phyloP scores from a whole-genome alignment of 306 rosid genomes.

The Notholithocarpus densiflorus region DNA sequence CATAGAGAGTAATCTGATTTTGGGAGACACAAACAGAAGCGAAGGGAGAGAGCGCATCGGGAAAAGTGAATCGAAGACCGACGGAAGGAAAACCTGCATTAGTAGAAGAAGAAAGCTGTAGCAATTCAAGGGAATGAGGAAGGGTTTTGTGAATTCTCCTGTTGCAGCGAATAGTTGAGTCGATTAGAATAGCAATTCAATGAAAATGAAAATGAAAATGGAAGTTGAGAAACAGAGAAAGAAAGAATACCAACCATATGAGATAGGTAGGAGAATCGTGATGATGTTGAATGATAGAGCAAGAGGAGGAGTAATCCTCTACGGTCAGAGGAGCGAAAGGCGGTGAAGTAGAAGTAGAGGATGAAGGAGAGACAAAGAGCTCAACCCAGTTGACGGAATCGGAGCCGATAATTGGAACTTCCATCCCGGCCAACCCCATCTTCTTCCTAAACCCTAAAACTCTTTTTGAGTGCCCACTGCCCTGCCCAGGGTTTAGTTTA shows the following conservation, averaged over 20 bases:
- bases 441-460: slow-evolving; percentile 38
- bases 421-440: slow-evolving; percentile 69
- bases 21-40: slow-evolving; percentile 44
- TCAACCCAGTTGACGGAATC: slow-evolving; percentile 66
- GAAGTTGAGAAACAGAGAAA: slow-evolving; percentile 6
- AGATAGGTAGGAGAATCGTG: slow-evolving; percentile 44
- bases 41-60: slow-evolving; percentile 61
- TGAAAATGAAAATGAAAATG: background rate
- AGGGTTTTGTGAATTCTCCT: slow-evolving; percentile 79
- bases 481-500: slow-evolving; percentile 3
- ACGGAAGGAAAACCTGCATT: slow-evolving; percentile 50
- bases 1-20: slow-evolving; percentile 75
- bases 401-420: slow-evolving; percentile 71
- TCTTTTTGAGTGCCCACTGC: too few species aligned
- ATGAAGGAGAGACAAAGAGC: slow-evolving; percentile 51
- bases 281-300: slow-evolving; percentile 50
- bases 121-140: slow-evolving; percentile 59
- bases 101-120: slow-evolving; percentile 56
- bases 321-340: slow-evolving; percentile 32
- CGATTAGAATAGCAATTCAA: background rate
- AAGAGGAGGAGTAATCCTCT: slow-evolving; percentile 65
- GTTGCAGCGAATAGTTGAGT: background rate
- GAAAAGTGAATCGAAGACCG: slow-evolving; percentile 69
- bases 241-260: slow-evolving; percentile 46
- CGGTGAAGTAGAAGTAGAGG: slow-evolving; percentile 23